A percentile compares a stretch with the other conserved stretches of the same genome.
These are phyloP conservation scores for Scenedesmus sp. DNA, from an alignment of 163 green algal species.

Conservation along the genomic window DNA sequence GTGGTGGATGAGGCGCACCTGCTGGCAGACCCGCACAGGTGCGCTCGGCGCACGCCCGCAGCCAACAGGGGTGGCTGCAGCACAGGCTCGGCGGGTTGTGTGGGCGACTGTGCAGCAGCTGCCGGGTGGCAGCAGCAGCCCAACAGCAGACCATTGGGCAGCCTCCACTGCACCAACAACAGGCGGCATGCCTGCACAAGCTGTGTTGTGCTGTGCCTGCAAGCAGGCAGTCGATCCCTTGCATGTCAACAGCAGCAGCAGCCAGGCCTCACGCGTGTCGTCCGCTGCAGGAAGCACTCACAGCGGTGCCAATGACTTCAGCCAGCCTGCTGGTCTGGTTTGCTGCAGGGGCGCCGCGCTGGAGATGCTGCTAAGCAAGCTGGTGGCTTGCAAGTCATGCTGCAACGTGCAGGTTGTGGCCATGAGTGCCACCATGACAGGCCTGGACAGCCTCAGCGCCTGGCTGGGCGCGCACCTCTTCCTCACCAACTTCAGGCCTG, in stretches of 20 bases:
- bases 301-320: too few relatives aligned
- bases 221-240: background rate
- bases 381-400: constrained; percentile 58
- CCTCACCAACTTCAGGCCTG: constrained; percentile 79
- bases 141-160: background rate
- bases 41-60: background rate
- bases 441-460: constrained; percentile 73
- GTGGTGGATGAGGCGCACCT: constrained; percentile 93
- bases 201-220: background rate
- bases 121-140: background rate
- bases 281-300: background rate
- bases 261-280: background rate
- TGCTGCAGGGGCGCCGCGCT: constrained; percentile 77
- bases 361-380: constrained; percentile 91
- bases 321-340: background rate
- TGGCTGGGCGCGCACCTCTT: constrained; percentile 91
- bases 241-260: background rate
- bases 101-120: background rate
- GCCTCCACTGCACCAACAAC: background rate
- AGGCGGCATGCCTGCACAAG: background rate
- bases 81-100: background rate
- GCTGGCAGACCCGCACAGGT: constrained; percentile 78
- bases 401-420: constrained; percentile 83
- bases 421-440: constrained; percentile 92
- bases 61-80: background rate